Evolutionary conservation across 345 rosid genomes (phyloP).

Genomic region (Sisymbrium altissimum): DNA sequence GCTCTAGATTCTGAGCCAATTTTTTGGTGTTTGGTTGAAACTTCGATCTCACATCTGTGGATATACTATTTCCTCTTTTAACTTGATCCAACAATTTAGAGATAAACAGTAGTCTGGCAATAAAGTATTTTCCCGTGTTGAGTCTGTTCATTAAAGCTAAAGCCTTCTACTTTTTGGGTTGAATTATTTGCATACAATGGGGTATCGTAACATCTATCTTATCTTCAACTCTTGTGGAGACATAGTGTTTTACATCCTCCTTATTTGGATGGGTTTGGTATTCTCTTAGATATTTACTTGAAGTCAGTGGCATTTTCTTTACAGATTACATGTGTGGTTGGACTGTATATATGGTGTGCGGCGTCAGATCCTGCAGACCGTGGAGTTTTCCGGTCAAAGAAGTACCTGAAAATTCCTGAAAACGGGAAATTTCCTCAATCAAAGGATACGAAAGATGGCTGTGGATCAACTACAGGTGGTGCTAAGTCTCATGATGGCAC

Average conservation of each 20-base stretch:
- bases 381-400: conserved; percentile 73
- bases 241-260: background rate
- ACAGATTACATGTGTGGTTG: conserved; percentile 67
- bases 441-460: conserved; percentile 60
- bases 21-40: background rate
- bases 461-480: conserved; percentile 53
- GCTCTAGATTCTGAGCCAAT: conserved; percentile 1
- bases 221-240: background rate
- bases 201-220: background rate
- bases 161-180: background rate
- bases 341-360: conserved; percentile 81
- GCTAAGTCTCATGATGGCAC: conserved; percentile 54
- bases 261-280: background rate
- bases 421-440: conserved; percentile 41
- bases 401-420: conserved; percentile 64
- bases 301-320: conserved; percentile 11
- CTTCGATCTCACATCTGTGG: background rate
- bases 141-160: background rate
- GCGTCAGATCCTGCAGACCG: conserved; percentile 91
- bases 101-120: background rate
- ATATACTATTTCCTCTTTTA: background rate
- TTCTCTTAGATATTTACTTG: background rate
- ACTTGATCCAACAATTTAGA: background rate
- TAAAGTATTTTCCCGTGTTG: background rate
- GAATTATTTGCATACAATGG: background rate